Conservation (phyloP, 306 rosid species). For the Trifolium subterraneum region DNA sequence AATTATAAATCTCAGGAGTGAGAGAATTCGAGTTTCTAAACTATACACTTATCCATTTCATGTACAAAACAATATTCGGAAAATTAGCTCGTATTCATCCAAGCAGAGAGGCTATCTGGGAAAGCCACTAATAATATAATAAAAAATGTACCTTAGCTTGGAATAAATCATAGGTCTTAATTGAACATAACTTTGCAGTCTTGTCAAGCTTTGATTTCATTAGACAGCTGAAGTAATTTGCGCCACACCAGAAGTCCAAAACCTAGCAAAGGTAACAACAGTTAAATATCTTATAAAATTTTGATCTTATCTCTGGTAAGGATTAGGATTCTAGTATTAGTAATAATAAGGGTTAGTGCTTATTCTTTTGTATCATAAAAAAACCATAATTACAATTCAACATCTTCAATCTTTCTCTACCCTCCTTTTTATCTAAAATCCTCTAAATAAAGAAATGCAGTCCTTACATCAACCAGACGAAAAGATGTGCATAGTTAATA, state of each 20-base stretch:
- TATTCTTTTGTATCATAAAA: too few relatives aligned
- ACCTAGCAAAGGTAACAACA: constrained; percentile 50
- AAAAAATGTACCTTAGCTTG: constrained; percentile 60
- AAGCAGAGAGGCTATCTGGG: background rate
- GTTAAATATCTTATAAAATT: background rate
- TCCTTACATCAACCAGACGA: too few relatives aligned
- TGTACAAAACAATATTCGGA: background rate
- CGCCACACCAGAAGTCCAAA: constrained; percentile 75
- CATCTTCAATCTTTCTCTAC: too few relatives aligned
- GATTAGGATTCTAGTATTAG: too few relatives aligned
- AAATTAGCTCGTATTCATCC: background rate
- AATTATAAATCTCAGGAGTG: background rate
- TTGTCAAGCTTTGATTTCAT: constrained; percentile 70
- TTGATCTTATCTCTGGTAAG: too few relatives aligned
- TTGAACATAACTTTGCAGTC: constrained; percentile 56
- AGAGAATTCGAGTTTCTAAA: background rate
- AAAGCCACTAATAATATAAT: constrained; percentile 4
- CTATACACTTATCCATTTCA: background rate
- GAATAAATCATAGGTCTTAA: constrained; percentile 66
- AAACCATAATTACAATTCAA: too few relatives aligned
- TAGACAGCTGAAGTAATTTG: constrained; percentile 71
- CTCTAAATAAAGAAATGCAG: too few relatives aligned
- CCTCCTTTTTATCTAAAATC: too few relatives aligned
- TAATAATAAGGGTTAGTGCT: too few relatives aligned
- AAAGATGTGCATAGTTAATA: background rate